Conservation (phyloP, 148 eudicot genomes). For the Vaccinium myrtillus region DNA sequence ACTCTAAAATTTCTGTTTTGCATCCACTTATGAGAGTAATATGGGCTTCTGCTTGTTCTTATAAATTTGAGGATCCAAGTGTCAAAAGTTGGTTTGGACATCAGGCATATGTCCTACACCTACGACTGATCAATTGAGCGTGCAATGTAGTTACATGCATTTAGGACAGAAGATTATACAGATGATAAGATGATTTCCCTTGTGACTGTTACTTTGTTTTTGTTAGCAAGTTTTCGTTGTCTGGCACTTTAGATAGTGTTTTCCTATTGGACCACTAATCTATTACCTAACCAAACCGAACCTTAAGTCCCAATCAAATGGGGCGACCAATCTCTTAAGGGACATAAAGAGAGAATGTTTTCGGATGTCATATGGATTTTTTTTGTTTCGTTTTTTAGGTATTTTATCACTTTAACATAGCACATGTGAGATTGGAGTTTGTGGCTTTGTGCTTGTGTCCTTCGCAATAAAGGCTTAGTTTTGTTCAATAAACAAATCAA, state of each 20-base stretch:
- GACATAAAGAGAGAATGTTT: not conserved
- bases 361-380: not conserved
- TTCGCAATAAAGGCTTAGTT: not conserved
- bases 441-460: not conserved
- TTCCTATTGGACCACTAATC: not conserved
- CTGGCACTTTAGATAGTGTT: not conserved
- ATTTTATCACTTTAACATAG: not conserved
- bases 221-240: not conserved
- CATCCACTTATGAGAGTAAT: not conserved
- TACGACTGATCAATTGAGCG: not conserved
- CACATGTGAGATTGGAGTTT: not conserved
- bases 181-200: not conserved
- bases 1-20: not conserved
- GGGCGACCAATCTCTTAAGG: not conserved
- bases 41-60: not conserved
- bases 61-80: not conserved
- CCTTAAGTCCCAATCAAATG: too few relatives aligned
- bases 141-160: not conserved
- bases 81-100: not conserved
- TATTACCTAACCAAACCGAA: not conserved
- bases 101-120: not conserved
- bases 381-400: not conserved
- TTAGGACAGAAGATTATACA: not conserved
- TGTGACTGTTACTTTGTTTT: not conserved
- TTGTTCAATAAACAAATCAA: not conserved